Conservation (phyloP, 148 eudicot genomes). For the Chenopodium suecicum region DNA sequence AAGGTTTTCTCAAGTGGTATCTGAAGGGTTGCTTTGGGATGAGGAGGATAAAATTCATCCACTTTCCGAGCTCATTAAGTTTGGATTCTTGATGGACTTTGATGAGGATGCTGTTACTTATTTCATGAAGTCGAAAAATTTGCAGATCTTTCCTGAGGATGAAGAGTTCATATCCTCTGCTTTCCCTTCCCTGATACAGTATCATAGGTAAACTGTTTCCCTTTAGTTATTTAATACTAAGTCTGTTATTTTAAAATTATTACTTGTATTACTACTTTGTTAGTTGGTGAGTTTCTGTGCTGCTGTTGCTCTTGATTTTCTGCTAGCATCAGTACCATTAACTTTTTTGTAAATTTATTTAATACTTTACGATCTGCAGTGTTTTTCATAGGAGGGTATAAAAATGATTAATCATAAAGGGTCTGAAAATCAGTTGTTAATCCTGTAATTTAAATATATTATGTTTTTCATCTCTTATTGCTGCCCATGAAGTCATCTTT, state of each 20-base stretch:
- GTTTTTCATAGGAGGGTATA: background rate
- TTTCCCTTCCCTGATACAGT: slow-evolving; percentile 31
- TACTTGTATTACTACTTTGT: background rate
- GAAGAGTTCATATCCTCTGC: slow-evolving; percentile 44
- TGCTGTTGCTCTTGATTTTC: background rate
- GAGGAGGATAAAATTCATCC: slow-evolving; percentile 35
- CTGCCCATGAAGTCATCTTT: no score
- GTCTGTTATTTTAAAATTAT: background rate
- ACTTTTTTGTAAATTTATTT: background rate
- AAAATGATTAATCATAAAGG: background rate
- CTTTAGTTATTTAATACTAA: background rate
- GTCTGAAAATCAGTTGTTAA: no score
- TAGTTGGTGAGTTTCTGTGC: background rate
- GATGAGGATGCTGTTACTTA: slow-evolving; percentile 49
- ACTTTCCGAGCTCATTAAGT: slow-evolving; percentile 52
- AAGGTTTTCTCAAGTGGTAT: slow-evolving; percentile 44
- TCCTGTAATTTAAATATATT: no score
- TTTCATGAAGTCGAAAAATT: slow-evolving; percentile 56
- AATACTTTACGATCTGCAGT: background rate
- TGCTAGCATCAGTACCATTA: background rate
- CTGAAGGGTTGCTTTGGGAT: slow-evolving; percentile 63
- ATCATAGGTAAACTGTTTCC: background rate
- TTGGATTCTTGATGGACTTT: slow-evolving; percentile 50
- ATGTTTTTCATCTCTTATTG: no score
- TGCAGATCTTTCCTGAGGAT: slow-evolving; percentile 54